These are phyloP conservation scores for Schizosaccharomyces octosporus DNA, from an alignment of 805 yeast species.

Conservation along the genomic window DNA sequence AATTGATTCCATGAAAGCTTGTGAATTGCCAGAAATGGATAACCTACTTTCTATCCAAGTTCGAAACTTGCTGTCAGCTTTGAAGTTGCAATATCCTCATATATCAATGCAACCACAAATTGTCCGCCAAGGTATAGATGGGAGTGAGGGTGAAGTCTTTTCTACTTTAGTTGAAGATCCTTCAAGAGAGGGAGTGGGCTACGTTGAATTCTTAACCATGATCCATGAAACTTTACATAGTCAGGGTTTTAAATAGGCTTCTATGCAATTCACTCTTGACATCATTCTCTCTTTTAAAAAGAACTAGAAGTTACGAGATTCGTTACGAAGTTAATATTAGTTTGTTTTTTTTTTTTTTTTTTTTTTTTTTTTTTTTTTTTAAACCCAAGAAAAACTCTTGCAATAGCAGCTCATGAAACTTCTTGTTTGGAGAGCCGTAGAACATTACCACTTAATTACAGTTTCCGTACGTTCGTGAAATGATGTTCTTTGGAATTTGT, in stretches of 20 bases:
- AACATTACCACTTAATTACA: no score
- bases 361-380: no score
- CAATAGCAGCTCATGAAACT: no score
- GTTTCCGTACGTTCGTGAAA: no score
- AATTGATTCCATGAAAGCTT: constrained; percentile 22
- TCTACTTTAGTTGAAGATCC: constrained; percentile 55
- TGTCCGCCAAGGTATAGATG: constrained; percentile 41
- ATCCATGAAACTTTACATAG: constrained; percentile 26
- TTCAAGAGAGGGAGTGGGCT: constrained; percentile 28
- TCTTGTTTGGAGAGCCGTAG: no score
- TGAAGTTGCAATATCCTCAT: constrained; percentile 19
- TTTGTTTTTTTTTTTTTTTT: no score
- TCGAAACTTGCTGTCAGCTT: constrained; percentile 33
- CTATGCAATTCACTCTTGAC: no score
- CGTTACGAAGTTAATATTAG: no score
- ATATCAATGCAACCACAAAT: constrained; percentile 28
- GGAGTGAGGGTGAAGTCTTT: constrained; percentile 29
- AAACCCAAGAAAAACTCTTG: no score
- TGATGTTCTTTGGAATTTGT: no score
- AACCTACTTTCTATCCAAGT: constrained; percentile 48
- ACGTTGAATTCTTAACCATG: constrained; percentile 39
- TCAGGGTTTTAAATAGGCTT: background rate
- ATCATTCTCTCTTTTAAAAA: no score
- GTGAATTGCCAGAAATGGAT: constrained; percentile 43
- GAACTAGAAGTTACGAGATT: no score